Percentiles rank a stretch among this genome's conserved stretches.
Conservation (phyloP, 208 protist genomes). For the Wallacemonas sp. region DNA sequence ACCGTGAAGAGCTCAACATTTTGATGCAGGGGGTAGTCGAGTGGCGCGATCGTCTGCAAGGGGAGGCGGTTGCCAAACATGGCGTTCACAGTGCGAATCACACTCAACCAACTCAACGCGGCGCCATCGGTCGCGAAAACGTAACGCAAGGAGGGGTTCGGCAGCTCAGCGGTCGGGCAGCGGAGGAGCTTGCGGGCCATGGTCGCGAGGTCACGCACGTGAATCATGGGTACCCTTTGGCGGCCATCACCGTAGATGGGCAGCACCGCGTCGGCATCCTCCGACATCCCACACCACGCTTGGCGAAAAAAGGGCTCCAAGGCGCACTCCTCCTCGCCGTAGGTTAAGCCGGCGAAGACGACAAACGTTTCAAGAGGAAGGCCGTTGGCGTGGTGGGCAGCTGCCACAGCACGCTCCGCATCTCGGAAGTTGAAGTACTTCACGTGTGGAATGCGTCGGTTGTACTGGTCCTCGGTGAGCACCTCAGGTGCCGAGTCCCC, state of each 20-base stretch:
- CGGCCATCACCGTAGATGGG: conserved; percentile 87
- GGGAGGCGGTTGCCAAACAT: conserved; percentile 61
- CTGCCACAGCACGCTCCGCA: conserved; percentile 90
- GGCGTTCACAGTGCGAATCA: conserved; percentile 77
- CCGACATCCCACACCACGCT: conserved; percentile 68
- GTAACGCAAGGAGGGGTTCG: conserved; percentile 77
- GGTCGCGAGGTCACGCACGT: conserved; percentile 91
- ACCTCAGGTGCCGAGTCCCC: conserved; percentile 43
- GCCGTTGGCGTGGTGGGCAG: conserved; percentile 72
- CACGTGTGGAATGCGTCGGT: conserved; percentile 90
- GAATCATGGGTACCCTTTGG: conserved; percentile 91
- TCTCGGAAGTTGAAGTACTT: conserved; percentile 92
- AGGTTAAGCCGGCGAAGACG: conserved; percentile 87
- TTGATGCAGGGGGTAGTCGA: conserved; percentile 68
- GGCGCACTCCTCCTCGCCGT: conserved; percentile 89
- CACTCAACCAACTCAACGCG: conserved; percentile 59
- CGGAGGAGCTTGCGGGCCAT: conserved; percentile 67
- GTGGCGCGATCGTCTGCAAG: conserved; percentile 46
- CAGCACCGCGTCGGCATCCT: conserved; percentile 22
- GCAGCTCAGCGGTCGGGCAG: conserved; percentile 46
- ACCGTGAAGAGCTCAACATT: conserved; percentile 88
- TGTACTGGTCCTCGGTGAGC: conserved; percentile 93
- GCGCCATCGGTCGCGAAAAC: conserved; percentile 88
- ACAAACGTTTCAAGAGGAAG: conserved; percentile 87
- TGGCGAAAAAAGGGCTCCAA: conserved; percentile 89